A percentile compares a stretch with the other conserved stretches of the same genome.
phyloP scores from a whole-genome alignment of 1,139 yeast genomes.

The Geotrichum macrosporum region DNA sequence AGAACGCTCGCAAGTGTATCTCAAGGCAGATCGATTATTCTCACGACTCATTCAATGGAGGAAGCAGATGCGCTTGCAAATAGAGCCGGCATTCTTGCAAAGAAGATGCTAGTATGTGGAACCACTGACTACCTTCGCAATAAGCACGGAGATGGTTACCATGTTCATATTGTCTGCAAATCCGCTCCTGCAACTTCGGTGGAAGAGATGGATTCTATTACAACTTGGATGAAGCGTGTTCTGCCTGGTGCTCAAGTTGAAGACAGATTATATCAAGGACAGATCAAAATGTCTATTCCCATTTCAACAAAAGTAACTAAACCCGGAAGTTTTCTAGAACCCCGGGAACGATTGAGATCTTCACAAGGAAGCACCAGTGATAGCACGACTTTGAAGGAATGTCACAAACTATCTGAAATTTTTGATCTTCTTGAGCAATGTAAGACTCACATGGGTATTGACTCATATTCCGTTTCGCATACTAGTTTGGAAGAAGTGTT shows the following conservation, averaged over 20 bases:
- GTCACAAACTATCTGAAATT: constrained; percentile 26
- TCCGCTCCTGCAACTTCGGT: constrained; percentile 31
- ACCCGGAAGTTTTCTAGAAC: too few relatives aligned
- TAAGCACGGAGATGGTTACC: constrained; percentile 33
- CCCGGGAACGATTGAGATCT: too few relatives aligned
- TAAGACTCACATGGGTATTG: constrained; percentile 30
- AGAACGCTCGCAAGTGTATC: constrained; percentile 35
- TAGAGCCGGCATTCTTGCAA: constrained; percentile 38
- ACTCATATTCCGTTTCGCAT: constrained; percentile 35
- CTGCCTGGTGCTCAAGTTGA: constrained; percentile 32
- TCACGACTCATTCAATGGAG: constrained; percentile 42
- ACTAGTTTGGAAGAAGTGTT: constrained; percentile 39
- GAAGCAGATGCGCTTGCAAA: constrained; percentile 41
- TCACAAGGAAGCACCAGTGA: constrained; percentile 3
- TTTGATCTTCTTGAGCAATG: constrained; percentile 32
- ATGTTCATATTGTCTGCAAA: constrained; percentile 34
- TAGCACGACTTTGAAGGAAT: neutral
- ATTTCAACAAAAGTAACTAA: too few relatives aligned
- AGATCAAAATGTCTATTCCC: constrained; percentile 34
- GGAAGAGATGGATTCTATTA: constrained; percentile 30
- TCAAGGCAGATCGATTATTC: constrained; percentile 35
- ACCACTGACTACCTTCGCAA: constrained; percentile 32
- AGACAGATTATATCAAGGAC: constrained; percentile 37
- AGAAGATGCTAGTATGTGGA: constrained; percentile 36
- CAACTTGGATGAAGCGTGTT: constrained; percentile 25